Conservation (phyloP, 371 early-diverging fungal species). For the Mucor piriformis region DNA sequence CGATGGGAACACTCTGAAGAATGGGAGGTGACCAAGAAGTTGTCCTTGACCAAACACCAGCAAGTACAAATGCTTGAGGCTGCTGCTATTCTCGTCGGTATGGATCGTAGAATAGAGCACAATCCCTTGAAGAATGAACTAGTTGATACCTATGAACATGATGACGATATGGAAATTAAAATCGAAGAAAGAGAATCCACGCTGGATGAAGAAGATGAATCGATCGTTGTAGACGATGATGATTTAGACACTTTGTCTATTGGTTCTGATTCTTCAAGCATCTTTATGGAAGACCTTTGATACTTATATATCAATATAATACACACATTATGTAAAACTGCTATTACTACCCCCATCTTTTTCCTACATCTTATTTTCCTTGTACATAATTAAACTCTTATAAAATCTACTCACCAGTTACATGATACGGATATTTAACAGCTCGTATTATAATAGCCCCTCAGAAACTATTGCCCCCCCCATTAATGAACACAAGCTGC, state of each 20-base stretch:
- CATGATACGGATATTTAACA: background rate
- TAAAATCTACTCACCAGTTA: background rate
- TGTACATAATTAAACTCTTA: background rate
- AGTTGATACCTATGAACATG: constrained; percentile 7
- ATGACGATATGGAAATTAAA: background rate
- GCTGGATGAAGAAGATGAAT: constrained; percentile 27
- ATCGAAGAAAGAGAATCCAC: background rate
- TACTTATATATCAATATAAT: background rate
- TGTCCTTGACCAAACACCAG: constrained; percentile 73
- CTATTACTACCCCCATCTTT: background rate
- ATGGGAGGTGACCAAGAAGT: constrained; percentile 68
- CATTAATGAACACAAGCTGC: no score
- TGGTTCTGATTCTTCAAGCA: constrained; percentile 14
- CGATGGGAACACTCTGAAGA: constrained; percentile 74
- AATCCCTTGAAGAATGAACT: background rate
- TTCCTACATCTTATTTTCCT: background rate
- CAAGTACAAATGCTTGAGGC: constrained; percentile 80
- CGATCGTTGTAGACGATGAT: constrained; percentile 32
- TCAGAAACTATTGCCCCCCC: no score
- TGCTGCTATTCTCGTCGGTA: constrained; percentile 67
- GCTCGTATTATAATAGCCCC: no score
- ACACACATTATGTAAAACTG: background rate
- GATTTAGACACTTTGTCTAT: constrained; percentile 12
- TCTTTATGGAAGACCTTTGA: constrained; percentile 36
- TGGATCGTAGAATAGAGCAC: constrained; percentile 37